Conservation (phyloP, 768 basidiomycete species). For the Clavaria fumosa region DNA sequence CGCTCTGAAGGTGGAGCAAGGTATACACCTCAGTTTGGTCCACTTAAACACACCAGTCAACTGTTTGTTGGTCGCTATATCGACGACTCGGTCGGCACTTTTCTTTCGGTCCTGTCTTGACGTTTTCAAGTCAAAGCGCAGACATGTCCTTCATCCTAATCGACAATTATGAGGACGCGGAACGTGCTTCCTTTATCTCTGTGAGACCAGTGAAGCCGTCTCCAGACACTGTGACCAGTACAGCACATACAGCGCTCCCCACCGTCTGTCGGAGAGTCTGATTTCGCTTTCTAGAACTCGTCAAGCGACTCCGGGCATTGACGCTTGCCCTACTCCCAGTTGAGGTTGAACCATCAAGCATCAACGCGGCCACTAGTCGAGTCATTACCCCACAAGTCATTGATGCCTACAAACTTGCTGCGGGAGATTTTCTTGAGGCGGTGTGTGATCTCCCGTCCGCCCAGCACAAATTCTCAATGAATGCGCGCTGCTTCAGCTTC, state of each 20-base stretch:
- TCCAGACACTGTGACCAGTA: conserved; percentile 67
- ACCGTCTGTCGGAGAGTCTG: no score
- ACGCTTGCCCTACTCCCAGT: conserved; percentile 65
- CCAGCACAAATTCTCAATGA: conserved; percentile 2
- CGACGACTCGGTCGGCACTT: neutral
- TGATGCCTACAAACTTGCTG: conserved; percentile 58
- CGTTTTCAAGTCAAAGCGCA: neutral
- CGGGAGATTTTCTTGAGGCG: conserved; percentile 78
- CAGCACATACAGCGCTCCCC: no score
- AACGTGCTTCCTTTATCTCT: conserved; percentile 31
- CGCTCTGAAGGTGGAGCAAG: no score
- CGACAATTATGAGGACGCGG: conserved; percentile 21
- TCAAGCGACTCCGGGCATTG: conserved; percentile 64
- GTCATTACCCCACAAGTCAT: conserved; percentile 75
- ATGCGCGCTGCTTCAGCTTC: conserved; percentile 33
- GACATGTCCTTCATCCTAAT: neutral
- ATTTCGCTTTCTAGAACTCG: conserved; percentile 71
- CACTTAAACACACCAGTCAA: no score
- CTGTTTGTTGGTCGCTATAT: neutral
- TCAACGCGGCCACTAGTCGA: conserved; percentile 67
- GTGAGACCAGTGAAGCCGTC: conserved; percentile 35
- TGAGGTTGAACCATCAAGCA: conserved; percentile 49
- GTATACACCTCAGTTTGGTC: no score
- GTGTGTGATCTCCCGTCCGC: conserved; percentile 27
- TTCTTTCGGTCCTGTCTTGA: neutral